phyloP scores from a whole-genome alignment of 495 filamentous ascomycete genomes.

The Baudoinia panamericana region DNA sequence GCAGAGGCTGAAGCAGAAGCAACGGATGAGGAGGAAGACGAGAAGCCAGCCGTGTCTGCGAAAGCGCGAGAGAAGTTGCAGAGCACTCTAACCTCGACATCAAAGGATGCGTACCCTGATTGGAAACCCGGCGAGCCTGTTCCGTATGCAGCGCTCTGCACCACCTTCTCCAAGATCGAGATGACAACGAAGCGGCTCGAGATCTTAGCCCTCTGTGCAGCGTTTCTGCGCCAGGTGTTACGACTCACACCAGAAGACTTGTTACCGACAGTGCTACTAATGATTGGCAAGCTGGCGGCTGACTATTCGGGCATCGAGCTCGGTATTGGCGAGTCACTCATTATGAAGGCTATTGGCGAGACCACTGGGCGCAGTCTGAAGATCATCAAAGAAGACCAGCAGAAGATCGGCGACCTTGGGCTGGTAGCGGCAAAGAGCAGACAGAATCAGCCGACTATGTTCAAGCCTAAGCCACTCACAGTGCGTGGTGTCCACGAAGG shows the following conservation, averaged over 20 bases:
- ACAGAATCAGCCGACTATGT: conserved; percentile 90
- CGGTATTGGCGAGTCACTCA: conserved; percentile 90
- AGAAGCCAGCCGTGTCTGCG: conserved; percentile 59
- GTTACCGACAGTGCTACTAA: conserved; percentile 74
- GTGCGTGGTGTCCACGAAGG: conserved; percentile 77
- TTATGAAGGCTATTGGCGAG: conserved; percentile 97
- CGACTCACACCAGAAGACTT: conserved; percentile 81
- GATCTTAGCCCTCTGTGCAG: conserved; percentile 75
- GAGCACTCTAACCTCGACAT: conserved; percentile 48
- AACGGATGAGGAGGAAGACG: conserved; percentile 44
- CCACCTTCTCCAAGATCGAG: conserved; percentile 85
- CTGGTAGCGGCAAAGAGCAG: conserved; percentile 90
- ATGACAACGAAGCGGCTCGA: conserved; percentile 80
- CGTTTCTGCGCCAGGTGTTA: conserved; percentile 85
- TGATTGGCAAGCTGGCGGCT: conserved; percentile 95
- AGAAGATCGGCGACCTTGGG: conserved; percentile 89
- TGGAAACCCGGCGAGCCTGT: conserved; percentile 82
- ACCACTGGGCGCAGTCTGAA: conserved; percentile 74
- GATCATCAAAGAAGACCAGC: conserved; percentile 86
- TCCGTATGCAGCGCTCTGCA: conserved; percentile 88
- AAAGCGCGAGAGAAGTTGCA: conserved; percentile 80
- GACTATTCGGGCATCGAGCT: conserved; percentile 94
- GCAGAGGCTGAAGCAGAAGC: conserved; percentile 29
- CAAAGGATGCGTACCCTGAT: conserved; percentile 79
- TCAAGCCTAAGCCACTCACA: conserved; percentile 86